Base-by-base conservation (phyloP, 176 grass and related monocot species). In the Carex pumila region DNA sequence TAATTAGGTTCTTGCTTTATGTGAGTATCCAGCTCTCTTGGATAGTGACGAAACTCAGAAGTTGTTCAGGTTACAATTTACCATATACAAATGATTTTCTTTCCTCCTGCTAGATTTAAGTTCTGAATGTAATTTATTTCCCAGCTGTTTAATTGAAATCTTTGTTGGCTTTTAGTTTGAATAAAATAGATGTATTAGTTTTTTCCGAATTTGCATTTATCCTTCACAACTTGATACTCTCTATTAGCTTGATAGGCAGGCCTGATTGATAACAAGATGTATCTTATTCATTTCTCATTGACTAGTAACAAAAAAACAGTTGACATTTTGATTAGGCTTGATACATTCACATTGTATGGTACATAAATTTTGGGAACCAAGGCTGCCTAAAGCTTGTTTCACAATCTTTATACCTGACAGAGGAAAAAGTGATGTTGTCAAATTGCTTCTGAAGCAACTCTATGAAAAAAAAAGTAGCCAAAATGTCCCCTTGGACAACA, bases 1-100 rank as follows among this genome's bases (percentile, higher is more conserved):
- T 81, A 10, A 10, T 2, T 11, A 94, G 90, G 94, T 97, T 87
- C 88, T 97, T 83, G 90, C 61, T 18, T 79, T 97, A n/a, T 94
- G 94, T 37, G 91, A 92, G 69, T 83, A 97, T 74, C 91, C 91
- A 79, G 2, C 82, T 60, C 91, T 94, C 75, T 78, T 92, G 52
- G 12, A 86, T 12, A 91, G 43, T 71, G 90, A 91, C 5, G 88
- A 89, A 82, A 60, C 81, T 3, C 25, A 15, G 22, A 36, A 83
- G 54, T 85, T 94, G 72, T 97, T 94, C 86, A 97, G 91, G 94
- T 97, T 65, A 55, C 12, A 54, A 15, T 29, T 75, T 53, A 49
- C 6, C 1, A 54, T 6, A n/a, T n/a, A n/a, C n/a, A n/a, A n/a
- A n/a, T 53, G 3, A 53, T 53, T 54, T 54, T 54, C 1, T 29